Evolutionary conservation across 352 stramenopile species (phyloP).

Genomic region (Phytophthora foliorum): DNA sequence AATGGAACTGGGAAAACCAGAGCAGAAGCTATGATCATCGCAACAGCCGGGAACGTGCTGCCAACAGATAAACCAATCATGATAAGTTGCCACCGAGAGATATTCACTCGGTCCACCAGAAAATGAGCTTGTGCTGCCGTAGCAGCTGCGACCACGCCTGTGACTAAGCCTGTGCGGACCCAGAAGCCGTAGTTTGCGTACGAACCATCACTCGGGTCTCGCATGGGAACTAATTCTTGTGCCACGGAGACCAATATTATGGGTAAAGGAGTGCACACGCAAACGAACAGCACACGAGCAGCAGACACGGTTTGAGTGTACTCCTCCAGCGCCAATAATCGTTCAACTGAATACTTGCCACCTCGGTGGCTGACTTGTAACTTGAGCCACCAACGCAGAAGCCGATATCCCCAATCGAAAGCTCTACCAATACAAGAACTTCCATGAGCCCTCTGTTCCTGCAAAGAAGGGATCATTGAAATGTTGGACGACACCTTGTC

Average conservation of each 20-base stretch:
- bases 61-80: neutral
- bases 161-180: slow-evolving; percentile 5
- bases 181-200: slow-evolving; percentile 18
- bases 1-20: slow-evolving; percentile 23
- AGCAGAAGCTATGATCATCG: neutral
- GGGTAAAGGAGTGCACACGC: neutral
- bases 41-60: neutral
- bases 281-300: slow-evolving; percentile 4
- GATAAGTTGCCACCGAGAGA: neutral
- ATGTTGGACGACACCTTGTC: neutral
- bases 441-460: neutral
- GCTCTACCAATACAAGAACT: neutral
- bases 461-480: neutral
- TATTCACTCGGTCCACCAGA: neutral
- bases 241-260: slow-evolving; percentile 2
- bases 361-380: slow-evolving; percentile 2
- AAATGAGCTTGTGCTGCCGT: slow-evolving; percentile 2
- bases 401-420: neutral
- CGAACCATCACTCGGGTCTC: slow-evolving; percentile 1
- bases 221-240: slow-evolving; percentile 15
- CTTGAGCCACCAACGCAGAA: neutral
- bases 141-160: neutral
- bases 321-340: slow-evolving; percentile 12
- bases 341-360: slow-evolving; percentile 8
- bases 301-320: slow-evolving; percentile 8